phyloP scores from a whole-genome alignment of 1,284 basidiomycete genomes.

The Melampsora larici-populina region DNA sequence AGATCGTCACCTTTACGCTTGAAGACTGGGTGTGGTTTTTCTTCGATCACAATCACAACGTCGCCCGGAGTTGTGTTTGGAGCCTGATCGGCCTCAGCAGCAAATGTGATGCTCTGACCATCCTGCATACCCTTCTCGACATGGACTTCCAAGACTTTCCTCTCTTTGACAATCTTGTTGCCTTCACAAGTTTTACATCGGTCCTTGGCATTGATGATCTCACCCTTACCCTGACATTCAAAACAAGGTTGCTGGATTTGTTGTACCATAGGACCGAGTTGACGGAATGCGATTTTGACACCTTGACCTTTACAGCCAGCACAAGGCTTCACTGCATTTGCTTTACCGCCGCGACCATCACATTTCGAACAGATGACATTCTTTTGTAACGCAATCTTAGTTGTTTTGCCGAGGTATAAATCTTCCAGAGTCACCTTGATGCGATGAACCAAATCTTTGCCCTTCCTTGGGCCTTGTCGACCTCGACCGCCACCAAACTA shows the following conservation, averaged over 20 bases:
- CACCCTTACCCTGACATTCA: conserved; percentile 86
- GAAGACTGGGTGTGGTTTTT: conserved; percentile 88
- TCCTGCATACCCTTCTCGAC: conserved; percentile 99
- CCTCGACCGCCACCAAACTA: conserved; percentile 62
- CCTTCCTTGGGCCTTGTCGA: conserved; percentile 81
- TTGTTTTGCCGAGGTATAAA: conserved; percentile 96
- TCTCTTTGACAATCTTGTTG: conserved; percentile 90
- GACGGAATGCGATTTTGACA: conserved; percentile 83
- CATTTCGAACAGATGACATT: conserved; percentile 92
- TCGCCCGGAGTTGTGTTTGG: conserved; percentile 88
- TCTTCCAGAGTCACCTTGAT: conserved; percentile 95
- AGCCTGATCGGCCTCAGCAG: conserved; percentile 93
- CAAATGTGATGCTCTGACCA: conserved; percentile 91
- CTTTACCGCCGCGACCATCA: conserved; percentile 94
- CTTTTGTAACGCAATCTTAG: conserved; percentile 93
- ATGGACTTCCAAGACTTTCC: conserved; percentile 97
- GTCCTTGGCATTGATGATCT: conserved; percentile 91
- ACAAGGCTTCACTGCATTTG: conserved; percentile 84
- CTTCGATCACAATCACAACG: conserved; percentile 94
- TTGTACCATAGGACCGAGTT: conserved; percentile 99
- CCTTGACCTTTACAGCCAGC: conserved; percentile 81
- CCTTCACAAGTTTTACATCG: conserved; percentile 89
- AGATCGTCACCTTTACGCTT: conserved; percentile 91
- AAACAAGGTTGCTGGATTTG: conserved; percentile 95
- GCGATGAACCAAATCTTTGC: conserved; percentile 96